Conservation (phyloP, 2,329 filamentous ascomycete species). For the Fusarium sp. region DNA sequence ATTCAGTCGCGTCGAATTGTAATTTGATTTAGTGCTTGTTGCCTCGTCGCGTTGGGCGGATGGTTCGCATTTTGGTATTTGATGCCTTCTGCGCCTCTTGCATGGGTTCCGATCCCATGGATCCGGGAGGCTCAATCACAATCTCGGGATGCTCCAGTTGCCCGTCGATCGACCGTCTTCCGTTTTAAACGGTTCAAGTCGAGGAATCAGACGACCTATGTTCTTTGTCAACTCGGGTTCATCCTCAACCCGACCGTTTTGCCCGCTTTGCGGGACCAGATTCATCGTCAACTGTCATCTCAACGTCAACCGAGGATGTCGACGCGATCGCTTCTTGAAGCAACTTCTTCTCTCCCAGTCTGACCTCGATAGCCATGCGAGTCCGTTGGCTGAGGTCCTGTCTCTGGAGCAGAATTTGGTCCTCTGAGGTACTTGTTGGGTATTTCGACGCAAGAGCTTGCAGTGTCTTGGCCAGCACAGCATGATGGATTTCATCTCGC, state of each 20-base stretch:
- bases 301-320: conserved; percentile 44
- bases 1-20: conserved; percentile 10
- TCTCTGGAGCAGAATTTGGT: conserved; percentile 52
- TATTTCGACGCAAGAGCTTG: conserved; percentile 56
- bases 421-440: conserved; percentile 55
- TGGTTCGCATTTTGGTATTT: conserved; percentile 29
- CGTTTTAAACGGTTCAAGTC: not conserved
- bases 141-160: not conserved
- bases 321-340: conserved; percentile 64
- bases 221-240: not conserved
- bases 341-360: conserved; percentile 79
- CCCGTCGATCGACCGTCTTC: not conserved
- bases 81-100: conserved; percentile 35
- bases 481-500: conserved; percentile 59
- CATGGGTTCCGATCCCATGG: conserved; percentile 27
- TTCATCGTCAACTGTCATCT: conserved; percentile 43
- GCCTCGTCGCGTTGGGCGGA: conserved; percentile 18
- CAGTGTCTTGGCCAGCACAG: conserved; percentile 55
- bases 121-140: not conserved
- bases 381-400: conserved; percentile 50
- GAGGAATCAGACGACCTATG: not conserved
- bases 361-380: conserved; percentile 74
- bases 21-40: conserved; percentile 29
- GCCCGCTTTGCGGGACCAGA: conserved; percentile 47
- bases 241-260: conserved; percentile 40